Evolutionary conservation across 176 grass and related monocot species (phyloP).

Genomic region (Hordeum marinum): DNA sequence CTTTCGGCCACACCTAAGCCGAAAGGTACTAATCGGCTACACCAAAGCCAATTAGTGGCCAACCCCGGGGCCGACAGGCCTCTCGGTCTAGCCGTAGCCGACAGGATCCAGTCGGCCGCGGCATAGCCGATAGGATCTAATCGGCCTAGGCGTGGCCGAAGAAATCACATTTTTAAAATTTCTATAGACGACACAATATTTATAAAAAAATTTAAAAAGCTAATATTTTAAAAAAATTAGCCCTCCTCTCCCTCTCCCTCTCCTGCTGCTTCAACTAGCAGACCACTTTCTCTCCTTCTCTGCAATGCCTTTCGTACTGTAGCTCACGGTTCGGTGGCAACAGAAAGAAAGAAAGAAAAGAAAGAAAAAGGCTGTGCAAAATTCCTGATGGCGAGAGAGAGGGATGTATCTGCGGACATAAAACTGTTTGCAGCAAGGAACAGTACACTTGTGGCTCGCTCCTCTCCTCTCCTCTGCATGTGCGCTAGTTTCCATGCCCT

Average conservation of each 20-base stretch:
- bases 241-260: background rate
- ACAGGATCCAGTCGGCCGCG: no score
- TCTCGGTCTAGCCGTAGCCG: no score
- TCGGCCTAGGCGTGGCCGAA: no score
- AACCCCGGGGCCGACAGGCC: no score
- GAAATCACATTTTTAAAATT: no score
- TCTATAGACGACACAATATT: no score
- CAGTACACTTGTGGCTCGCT: background rate
- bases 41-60: no score
- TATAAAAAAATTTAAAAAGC: no score
- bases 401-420: slow-evolving; percentile 32
- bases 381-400: slow-evolving; percentile 18
- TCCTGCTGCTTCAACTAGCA: background rate
- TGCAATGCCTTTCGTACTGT: background rate
- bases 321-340: slow-evolving; percentile 17
- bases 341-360: background rate
- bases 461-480: background rate
- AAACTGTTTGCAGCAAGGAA: slow-evolving; percentile 24
- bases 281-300: background rate
- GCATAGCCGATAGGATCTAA: no score
- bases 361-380: slow-evolving; percentile 27
- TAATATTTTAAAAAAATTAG: no score
- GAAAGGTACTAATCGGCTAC: no score
- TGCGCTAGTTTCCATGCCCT: background rate
- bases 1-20: no score